These are phyloP conservation scores for Naumovozyma baii DNA, from an alignment of 805 yeast genomes.

Conservation along the genomic window DNA sequence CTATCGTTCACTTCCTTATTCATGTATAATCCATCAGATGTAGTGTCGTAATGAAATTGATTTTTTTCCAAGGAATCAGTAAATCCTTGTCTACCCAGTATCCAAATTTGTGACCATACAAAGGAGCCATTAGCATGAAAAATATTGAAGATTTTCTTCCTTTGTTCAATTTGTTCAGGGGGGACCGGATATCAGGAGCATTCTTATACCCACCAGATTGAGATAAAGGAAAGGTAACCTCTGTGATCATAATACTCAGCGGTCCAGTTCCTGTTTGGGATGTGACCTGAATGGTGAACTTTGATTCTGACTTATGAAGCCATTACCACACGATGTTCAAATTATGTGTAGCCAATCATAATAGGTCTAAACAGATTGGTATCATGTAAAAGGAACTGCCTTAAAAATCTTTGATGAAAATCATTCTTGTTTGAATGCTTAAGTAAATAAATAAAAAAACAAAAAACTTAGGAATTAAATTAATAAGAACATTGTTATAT, in stretches of 20 bases:
- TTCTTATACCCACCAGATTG: constrained; percentile 32
- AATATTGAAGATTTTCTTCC: constrained; percentile 39
- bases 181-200: constrained; percentile 42
- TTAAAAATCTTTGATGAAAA: constrained; percentile 14
- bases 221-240: constrained; percentile 41
- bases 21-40: constrained; percentile 31
- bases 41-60: constrained; percentile 32
- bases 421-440: constrained; percentile 9
- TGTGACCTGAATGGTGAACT: constrained; percentile 28
- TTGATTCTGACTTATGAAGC: constrained; percentile 38
- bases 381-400: constrained; percentile 17
- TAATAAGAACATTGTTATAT: no score
- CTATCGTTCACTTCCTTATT: constrained; percentile 27
- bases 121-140: constrained; percentile 42
- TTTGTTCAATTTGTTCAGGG: constrained; percentile 37
- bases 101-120: constrained; percentile 43
- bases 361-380: constrained; percentile 18
- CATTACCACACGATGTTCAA: constrained; percentile 32
- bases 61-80: constrained; percentile 31
- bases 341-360: constrained; percentile 30
- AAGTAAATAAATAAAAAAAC: no score
- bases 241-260: constrained; percentile 45
- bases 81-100: constrained; percentile 34
- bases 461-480: no score
- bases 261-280: constrained; percentile 35